Base-by-base conservation (phyloP, 164 flowering plant genomes). In the Stephania cephalantha region DNA sequence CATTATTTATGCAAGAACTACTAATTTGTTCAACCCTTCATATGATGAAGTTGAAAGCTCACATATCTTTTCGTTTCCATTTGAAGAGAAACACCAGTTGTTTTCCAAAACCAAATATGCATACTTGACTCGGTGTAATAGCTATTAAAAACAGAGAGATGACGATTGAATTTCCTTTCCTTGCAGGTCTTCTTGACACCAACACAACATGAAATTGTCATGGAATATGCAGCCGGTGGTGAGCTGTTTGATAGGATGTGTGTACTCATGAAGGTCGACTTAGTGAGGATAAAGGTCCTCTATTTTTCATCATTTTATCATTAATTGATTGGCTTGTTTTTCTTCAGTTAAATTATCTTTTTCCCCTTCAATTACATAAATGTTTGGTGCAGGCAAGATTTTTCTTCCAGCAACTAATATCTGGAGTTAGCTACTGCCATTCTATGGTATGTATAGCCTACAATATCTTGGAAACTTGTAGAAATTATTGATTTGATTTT, bases 211-310 rank as follows among this genome's bases (percentile, higher is more conserved):
- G 94, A 92, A n/a, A 91, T 91, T 80, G 92, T 90, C 58, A 91
- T 91, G 97, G 97, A 91, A 80, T 91, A 90, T 83, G 97, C 97
- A 20, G 84, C 94, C 70, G 97, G 94, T 2, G 92, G 97, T 66
- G 97, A 91, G 81, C 85, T 91, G 45, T 91, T 88, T 74, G 92
- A 87, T 77, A 76, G 92, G 29, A 91, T 89, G 31, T 83, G 89
- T 84, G 88, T 80, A 25, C 25, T 25, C 25, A 25, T 79, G 90
- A 87, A 2, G 93, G 93, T 25, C 90, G 91, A 20, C 90, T 91
- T 73, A 86, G 82, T 29, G 97, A 90, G 82, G 94, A 91, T 73
- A 94, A 91, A 90, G 97, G 44, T 52, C 53, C 9, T 8, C 6
- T 48, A 8, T 12, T 8, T 48, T 48, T 48, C 53, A 3, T 48